Base-by-base conservation (phyloP, 768 basidiomycete genomes). In the Russula vinacea region DNA sequence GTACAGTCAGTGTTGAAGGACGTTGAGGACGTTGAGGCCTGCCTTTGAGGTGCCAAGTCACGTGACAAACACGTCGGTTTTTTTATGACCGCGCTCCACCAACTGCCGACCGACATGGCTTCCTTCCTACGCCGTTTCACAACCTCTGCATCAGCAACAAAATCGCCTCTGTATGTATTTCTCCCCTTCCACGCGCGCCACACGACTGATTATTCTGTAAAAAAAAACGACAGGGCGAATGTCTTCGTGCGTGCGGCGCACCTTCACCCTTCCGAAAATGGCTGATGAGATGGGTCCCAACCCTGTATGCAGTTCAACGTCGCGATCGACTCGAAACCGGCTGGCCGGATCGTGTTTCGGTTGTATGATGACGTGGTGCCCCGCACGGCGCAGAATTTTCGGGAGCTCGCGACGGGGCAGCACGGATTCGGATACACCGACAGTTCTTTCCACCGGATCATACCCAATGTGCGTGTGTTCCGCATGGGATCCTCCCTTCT, bases 281-380 rank as follows among this genome's bases (percentile, higher is more conserved):
- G 10, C 33, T 53, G 33, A 53, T 22, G 33, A 22, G n/a, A n/a
- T n/a, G n/a, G n/a, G n/a, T n/a, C n/a, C n/a, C 3, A 22, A 19
- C 33, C 33, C 19, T 24, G 16, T 32, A 11, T 50, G 22, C 58
- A 88, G 88, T 89, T 89, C 67, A 83, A 89, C 60, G 71, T 90
- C 63, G 75, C 79, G 2, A 87, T 94, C 73, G 80, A 84, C 74
- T 74, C 75, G 17, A 72, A 80, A 53, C 82, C 85, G 4, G 77
- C 82, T 0, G 90, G 90, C 26, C 85, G 88, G 51, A 84, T 95
- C 68, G 80, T 87, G 32, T 92, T 95, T 83, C 85, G 89, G 75
- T 83, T 95, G 49, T 92, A 82, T 76, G 90, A 94, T 75, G 83
- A 87, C 60, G 79, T 83, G 19, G 90, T 92, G n/a, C 94, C 94